These are phyloP conservation scores for Rehmannia glutinosa DNA, from an alignment of 257 asterid genomes.

Conservation along the genomic window DNA sequence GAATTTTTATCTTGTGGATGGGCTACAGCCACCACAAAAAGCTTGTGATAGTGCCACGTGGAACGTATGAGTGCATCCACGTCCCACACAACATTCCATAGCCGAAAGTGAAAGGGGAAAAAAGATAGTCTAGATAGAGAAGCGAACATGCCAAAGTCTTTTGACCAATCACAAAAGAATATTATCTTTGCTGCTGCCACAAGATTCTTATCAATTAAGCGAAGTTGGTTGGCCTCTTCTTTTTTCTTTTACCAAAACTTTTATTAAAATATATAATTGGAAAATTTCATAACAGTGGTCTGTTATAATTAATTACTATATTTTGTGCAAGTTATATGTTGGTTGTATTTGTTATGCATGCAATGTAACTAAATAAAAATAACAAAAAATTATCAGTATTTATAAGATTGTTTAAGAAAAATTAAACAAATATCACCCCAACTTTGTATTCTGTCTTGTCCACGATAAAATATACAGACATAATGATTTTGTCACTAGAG, in stretches of 20 bases:
- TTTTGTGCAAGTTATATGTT: too few relatives aligned
- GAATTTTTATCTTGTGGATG: conserved; percentile 15
- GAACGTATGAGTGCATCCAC: conserved; percentile 22
- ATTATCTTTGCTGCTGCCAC: background rate
- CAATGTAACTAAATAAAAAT: too few relatives aligned
- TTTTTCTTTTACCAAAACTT: background rate
- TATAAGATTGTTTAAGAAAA: too few relatives aligned
- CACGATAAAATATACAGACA: too few relatives aligned
- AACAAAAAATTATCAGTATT: too few relatives aligned
- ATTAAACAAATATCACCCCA: too few relatives aligned
- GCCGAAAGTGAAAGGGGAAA: conserved; percentile 36
- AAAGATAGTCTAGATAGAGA: conserved; percentile 10
- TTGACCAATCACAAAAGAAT: conserved; percentile 26
- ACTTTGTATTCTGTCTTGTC: too few relatives aligned
- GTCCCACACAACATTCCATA: conserved; percentile 6
- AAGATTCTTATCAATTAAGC: conserved; percentile 12
- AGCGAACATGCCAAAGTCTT: conserved; percentile 25
- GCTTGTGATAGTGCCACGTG: conserved; percentile 28
- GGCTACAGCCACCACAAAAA: conserved; percentile 18
- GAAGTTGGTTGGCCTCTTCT: background rate
- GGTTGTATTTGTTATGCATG: too few relatives aligned
- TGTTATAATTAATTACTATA: too few relatives aligned
- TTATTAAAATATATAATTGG: too few relatives aligned
- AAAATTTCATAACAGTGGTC: too few relatives aligned
- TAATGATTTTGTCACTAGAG: too few relatives aligned